Evolutionary conservation across 179 eudicot species (phyloP).

Genomic region (Spinacia oleracea): DNA sequence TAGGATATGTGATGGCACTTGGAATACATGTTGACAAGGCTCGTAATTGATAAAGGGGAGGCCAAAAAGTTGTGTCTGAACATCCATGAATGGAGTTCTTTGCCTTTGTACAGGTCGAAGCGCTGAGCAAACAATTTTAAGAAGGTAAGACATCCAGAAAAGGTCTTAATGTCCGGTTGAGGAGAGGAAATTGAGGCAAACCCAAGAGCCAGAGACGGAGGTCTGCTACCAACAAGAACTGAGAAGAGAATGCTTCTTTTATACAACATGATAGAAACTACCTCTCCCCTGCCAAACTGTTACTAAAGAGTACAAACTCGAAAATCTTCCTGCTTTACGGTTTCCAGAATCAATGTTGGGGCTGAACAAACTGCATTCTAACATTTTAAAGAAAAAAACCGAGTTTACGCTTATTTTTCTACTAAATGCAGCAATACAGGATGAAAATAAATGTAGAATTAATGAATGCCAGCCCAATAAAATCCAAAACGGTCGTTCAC

Average conservation of each 20-base stretch:
- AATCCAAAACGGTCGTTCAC: no score
- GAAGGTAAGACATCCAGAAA: slow-evolving; percentile 41
- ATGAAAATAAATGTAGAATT: not conserved
- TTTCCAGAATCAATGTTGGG: not conserved
- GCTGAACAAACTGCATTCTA: slow-evolving; percentile 8
- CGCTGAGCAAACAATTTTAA: slow-evolving; percentile 50
- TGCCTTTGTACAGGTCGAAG: slow-evolving; percentile 40
- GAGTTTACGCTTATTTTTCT: not conserved
- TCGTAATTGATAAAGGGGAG: slow-evolving; percentile 57
- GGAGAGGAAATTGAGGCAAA: slow-evolving; percentile 15
- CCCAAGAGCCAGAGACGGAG: not conserved
- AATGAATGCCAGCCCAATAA: no score
- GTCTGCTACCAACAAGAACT: slow-evolving; percentile 1
- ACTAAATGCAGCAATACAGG: not conserved
- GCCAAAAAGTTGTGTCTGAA: slow-evolving; percentile 35
- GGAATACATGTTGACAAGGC: slow-evolving; percentile 78
- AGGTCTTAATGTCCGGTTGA: slow-evolving; percentile 7
- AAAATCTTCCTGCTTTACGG: slow-evolving; percentile 2
- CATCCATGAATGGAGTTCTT: slow-evolving; percentile 59
- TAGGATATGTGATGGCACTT: slow-evolving; percentile 49
- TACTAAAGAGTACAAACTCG: not conserved
- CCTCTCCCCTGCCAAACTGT: not conserved
- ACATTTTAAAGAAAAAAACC: not conserved
- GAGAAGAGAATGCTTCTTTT: not conserved
- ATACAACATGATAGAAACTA: slow-evolving; percentile 11